Base-by-base conservation (phyloP, 140 eudicot species). In the Cichorium intybus region DNA sequence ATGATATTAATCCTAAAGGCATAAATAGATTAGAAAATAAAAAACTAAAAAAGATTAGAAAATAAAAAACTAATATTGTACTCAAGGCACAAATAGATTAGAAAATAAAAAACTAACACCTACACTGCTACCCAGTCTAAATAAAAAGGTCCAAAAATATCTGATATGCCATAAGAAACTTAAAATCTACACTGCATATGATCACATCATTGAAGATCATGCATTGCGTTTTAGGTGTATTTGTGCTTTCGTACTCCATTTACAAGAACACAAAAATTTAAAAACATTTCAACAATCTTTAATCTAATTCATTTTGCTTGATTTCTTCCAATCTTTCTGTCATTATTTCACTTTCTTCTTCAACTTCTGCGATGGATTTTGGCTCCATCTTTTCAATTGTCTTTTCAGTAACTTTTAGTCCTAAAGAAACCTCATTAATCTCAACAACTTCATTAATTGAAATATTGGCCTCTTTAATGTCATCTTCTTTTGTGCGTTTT, bases 401-500 rank as follows among this genome's bases (percentile, higher is more conserved):
- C n/a, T n/a, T n/a, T 48, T 67, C 60, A 24, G 22, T 17, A 24
- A 41, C 24, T 43, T 49, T 74, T 4, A 34, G 74, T 29, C 17
- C 66, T 3, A 18, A 15, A 54, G 43, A 28, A 57, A 28, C 1
- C 12, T 57, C 63, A 5, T 21, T 12, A 29, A 20, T 57, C 26
- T 57, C 22, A 57, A 57, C 24, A 16, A 28, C 46, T 17, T 28
- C 63, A 21, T 8, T 28, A 6, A 15, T 21, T 24, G 52, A 53
- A 53, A n/a, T 52, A 68, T 55, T 31, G 5, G 68, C 66, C 53
- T 43, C 46, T 15, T 41, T 5, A 12, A 21, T 14, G 0, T 65
- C 60, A 50, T 21, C 10, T 64, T 64, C 70, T 51, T 33, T 51
- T 64, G 69, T 24, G 60, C 77, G 58, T 58, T 59, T 29, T 54